Percentiles rank a stretch among this genome's conserved stretches.
Conservation (phyloP, 768 basidiomycete genomes). For the Leccinum barrowsii region DNA sequence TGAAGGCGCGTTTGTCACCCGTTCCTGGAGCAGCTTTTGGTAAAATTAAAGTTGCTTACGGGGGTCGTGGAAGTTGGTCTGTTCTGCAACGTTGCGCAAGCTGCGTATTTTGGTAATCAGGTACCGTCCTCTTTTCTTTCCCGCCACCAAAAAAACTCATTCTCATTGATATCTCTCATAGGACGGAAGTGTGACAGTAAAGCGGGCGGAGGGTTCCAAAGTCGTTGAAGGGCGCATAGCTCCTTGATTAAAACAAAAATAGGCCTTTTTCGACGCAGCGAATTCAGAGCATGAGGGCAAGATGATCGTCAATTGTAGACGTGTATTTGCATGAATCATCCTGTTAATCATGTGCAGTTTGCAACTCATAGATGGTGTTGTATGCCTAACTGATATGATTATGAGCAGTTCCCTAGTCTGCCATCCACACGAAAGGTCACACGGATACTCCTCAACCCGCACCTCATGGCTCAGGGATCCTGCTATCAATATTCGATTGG, state of each 20-base stretch:
- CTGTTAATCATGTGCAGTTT: neutral
- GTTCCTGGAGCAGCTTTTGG: conserved; percentile 53
- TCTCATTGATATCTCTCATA: conserved; percentile 20
- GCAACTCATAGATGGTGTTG: neutral
- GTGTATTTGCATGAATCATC: neutral
- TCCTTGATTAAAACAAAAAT: neutral
- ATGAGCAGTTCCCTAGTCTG: neutral
- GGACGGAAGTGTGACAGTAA: conserved; percentile 71
- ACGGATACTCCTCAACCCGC: neutral
- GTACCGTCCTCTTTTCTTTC: conserved; percentile 34
- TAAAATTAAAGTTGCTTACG: conserved; percentile 87
- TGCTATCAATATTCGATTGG: neutral
- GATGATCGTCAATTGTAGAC: neutral
- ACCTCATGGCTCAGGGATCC: neutral
- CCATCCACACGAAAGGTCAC: neutral
- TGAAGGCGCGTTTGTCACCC: no score
- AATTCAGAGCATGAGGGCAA: neutral
- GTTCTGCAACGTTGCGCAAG: conserved; percentile 90
- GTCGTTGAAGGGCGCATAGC: conserved; percentile 22
- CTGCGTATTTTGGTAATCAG: conserved; percentile 95
- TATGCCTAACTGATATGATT: neutral
- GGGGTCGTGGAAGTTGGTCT: conserved; percentile 98
- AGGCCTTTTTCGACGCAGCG: neutral
- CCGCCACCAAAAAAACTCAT: neutral
- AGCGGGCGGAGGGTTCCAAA: conserved; percentile 32